phyloP scores from a whole-genome alignment of 148 eudicot species.

The Gaultheria prostrata region DNA sequence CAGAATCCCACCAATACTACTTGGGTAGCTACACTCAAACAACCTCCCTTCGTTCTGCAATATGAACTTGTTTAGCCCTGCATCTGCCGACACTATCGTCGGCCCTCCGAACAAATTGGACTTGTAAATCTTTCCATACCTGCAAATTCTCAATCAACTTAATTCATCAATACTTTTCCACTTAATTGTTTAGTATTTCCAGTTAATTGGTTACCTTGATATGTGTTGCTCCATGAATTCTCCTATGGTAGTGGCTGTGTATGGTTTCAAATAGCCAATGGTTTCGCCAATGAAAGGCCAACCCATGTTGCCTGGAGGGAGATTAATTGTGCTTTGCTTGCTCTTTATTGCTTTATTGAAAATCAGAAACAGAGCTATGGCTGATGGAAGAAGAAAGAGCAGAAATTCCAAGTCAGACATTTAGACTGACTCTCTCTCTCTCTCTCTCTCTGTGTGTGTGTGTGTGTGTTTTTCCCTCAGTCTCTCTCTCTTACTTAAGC shows the following conservation, averaged over 20 bases:
- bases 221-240: conserved; percentile 88
- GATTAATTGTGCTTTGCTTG: conserved; percentile 43
- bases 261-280: conserved; percentile 75
- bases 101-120: conserved; percentile 95
- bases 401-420: conserved; percentile 75
- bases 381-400: conserved; percentile 45
- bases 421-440: conserved; percentile 10
- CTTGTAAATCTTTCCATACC: conserved; percentile 91
- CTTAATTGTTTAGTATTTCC: no score
- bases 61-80: conserved; percentile 73
- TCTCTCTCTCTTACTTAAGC: conserved; percentile 18
- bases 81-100: conserved; percentile 87
- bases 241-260: conserved; percentile 78
- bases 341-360: conserved; percentile 38
- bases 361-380: conserved; percentile 38
- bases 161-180: background rate
- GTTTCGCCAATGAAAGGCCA: conserved; percentile 96
- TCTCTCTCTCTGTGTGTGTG: conserved; percentile 4
- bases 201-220: conserved; percentile 37
- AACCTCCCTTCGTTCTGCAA: conserved; percentile 85
- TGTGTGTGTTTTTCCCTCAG: background rate
- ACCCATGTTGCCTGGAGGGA: conserved; percentile 92
- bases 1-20: conserved; percentile 93
- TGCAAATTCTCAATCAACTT: conserved; percentile 19
- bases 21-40: conserved; percentile 92